Conservation (phyloP, 306 rosid species). For the Spatholobus suberectus region DNA sequence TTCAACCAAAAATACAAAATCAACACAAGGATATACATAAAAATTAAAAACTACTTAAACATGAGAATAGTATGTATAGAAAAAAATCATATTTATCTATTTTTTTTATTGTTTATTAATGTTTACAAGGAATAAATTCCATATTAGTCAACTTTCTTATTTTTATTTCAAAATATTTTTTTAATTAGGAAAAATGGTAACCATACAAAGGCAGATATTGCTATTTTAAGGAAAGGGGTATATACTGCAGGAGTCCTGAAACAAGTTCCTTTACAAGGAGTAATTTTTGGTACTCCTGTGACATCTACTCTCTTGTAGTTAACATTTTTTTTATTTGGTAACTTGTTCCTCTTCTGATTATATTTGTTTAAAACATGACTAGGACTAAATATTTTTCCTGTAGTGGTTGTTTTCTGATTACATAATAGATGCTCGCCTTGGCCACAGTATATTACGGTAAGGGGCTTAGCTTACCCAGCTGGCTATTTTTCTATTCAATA, state of each 20-base stretch:
- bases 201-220: neutral
- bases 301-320: neutral
- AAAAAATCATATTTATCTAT: neutral
- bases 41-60: neutral
- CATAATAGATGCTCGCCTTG: neutral
- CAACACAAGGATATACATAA: neutral
- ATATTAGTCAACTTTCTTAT: neutral
- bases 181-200: neutral
- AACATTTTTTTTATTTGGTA: neutral
- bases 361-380: neutral
- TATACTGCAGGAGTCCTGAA: neutral
- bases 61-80: neutral
- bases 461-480: neutral
- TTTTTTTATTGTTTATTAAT: neutral
- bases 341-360: neutral
- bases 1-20: neutral
- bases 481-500: neutral
- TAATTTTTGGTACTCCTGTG: neutral
- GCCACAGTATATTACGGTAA: neutral
- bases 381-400: neutral
- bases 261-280: neutral
- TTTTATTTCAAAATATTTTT: neutral
- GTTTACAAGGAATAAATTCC: neutral
- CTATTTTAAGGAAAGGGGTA: neutral
- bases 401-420: neutral